Evolutionary conservation across 2,329 filamentous ascomycete genomes (phyloP), one percentile per base, ranked within the genome.

Genomic region (Ceratocystis papillata): DNA sequence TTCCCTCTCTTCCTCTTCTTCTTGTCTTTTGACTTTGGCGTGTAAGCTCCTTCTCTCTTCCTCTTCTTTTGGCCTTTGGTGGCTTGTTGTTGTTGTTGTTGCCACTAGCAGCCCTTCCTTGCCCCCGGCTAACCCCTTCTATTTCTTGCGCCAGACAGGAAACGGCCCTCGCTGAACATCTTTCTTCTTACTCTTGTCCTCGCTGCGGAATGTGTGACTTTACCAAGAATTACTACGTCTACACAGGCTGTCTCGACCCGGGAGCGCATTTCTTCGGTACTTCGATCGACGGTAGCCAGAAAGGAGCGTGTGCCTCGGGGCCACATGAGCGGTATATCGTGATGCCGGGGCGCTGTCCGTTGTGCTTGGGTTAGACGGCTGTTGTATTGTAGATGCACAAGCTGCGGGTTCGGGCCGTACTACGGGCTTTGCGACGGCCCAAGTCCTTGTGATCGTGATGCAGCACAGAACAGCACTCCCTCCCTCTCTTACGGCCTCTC

Each of bases 191-290:
- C 63, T 62, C 45, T 28, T 28, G 30, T 44, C n/a, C 8, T 44
- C 30, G 25, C 20, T 37, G 67, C 72, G 77, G 33, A 67, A 83
- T 84, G 82, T 84, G 82, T 73, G 79, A 83, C 73, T 88, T 86
- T 72, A 87, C 84, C 72, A 88, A 87, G 72, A 89, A 89, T 75
- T 90, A 87, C 74, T 89, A 89, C 76, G 86, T 90, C 74, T 90
- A 89, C 76, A 85, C 85, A 67, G 80, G 83, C 55, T 90, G 87
- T 72, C 75, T 80, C 66, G 85, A 89, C 72, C 87, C 87, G 0
- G 83, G 83, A 50, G 79, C 82, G 17, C 87, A 90, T 74, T 89
- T 89, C 75, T 86, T 88, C 74, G 80, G 83, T 69, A 89, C 85
- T 1, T 84, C 84, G 1, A 78, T 86, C 64, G 87, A 90, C 71